A percentile compares a stretch with the other conserved stretches of the same genome.
Conservation (phyloP, 129 eudicot species). For the Flaveria robusta region DNA sequence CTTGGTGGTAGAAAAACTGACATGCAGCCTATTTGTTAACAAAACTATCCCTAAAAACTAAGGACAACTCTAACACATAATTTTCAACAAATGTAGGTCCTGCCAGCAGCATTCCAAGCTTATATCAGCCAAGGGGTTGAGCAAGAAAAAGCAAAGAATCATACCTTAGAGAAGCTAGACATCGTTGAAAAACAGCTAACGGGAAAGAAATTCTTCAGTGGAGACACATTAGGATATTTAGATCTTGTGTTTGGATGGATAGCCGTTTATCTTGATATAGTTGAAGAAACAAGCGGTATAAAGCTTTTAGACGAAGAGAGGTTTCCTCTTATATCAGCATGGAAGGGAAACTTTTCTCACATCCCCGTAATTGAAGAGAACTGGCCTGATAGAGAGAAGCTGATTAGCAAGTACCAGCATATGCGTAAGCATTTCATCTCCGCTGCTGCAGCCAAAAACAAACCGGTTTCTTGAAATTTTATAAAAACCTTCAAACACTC, state of each 20-base stretch:
- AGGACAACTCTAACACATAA: constrained; percentile 3
- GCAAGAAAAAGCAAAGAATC: background rate
- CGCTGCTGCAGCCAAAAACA: background rate
- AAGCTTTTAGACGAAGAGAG: constrained; percentile 11
- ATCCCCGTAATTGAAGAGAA: background rate
- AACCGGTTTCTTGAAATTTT: background rate
- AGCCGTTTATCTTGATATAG: constrained; percentile 1
- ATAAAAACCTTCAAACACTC: background rate
- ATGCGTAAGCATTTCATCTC: constrained; percentile 4
- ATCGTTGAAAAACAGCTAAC: constrained; percentile 42
- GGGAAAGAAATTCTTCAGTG: constrained; percentile 57
- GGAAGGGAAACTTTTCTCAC: background rate
- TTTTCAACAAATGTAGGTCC: background rate
- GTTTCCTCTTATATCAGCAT: constrained; percentile 19
- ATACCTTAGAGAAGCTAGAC: constrained; percentile 31
- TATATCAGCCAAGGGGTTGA: constrained; percentile 7
- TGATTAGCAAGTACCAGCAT: background rate
- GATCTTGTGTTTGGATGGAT: constrained; percentile 22
- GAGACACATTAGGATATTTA: constrained; percentile 36
- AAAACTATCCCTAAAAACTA: background rate
- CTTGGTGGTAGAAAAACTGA: background rate
- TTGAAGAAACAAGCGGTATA: constrained; percentile 12
- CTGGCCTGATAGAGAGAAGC: background rate
- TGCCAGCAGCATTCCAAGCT: background rate
- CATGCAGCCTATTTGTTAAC: background rate